Base-by-base conservation (phyloP, 2,329 filamentous ascomycete genomes). In the Clonostachys rhizophaga region DNA sequence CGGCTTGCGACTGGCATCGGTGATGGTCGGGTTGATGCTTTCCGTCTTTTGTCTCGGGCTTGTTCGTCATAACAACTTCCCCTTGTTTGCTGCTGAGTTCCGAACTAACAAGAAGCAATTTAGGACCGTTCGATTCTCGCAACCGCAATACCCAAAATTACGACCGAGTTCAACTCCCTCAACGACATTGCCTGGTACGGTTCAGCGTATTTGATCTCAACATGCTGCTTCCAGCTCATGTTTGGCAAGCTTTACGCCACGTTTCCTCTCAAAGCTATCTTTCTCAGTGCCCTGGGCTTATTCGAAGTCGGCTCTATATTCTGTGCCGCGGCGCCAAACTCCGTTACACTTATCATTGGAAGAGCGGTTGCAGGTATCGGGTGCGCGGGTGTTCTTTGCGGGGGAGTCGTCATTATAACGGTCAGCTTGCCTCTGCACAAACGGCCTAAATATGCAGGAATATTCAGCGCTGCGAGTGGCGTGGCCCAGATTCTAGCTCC, bases 101-200 rank as follows among this genome's bases (percentile, higher is more conserved):
- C 9, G 24, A 10, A 30, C 9, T 30, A 9, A 30, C 24, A 30
- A 30, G 6, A 8, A 30, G 24, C 24, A 30, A 30, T 30, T 9
- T 3, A 30, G 24, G 50, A 81, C 68, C 39, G 78, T 24, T 79
- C 77, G n/a, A 80, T 81, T 52, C 67, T 81, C 43, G 70, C 76
- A 6, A 80, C 76, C 76, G 77, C 46, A 5, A 48, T 45, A 13
- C 47, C 47, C 16, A n/a, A 20, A 7, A 48, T 48, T 43, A 48
- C 47, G 9, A 42, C 35, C 11, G 74, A 79, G 20, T 81, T 81
- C 58, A 64, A 76, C 42, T 76, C 77, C 45, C 62, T 83, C 3
- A 74, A 75, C 3, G 81, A 84, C 51, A 78, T 84, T 48, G 79
- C 79, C 46, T 85, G 81, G 81, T 84, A 84, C 58, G 79, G 76